Evolutionary conservation across 169 alveolate species (phyloP).

Genomic region (Eimeria necatrix): DNA sequence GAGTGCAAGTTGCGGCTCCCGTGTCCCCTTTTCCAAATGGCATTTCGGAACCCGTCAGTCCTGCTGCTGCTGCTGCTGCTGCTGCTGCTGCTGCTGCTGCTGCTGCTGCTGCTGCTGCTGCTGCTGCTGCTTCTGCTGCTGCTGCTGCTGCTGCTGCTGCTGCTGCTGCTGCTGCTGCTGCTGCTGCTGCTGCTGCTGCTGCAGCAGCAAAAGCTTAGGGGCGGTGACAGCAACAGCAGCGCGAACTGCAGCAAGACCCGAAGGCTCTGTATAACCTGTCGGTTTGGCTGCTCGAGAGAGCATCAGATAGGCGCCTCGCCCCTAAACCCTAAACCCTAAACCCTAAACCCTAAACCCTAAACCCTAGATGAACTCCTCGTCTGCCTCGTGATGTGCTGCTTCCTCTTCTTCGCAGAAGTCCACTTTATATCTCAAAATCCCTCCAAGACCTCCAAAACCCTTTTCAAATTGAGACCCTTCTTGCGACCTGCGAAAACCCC

Average conservation of each 20-base stretch:
- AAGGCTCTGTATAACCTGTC: conserved; percentile 16
- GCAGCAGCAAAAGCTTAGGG: too few species aligned
- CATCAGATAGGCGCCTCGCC: not conserved
- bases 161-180: too few species aligned
- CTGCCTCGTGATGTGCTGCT: conserved; percentile 55
- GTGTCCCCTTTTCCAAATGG: too few species aligned
- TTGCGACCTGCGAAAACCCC: conserved; percentile 87
- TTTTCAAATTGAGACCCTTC: conserved; percentile 99
- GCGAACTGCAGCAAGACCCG: conserved; percentile 7
- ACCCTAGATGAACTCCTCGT: conserved; percentile 74
- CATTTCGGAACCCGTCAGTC: too few species aligned
- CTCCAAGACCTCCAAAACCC: conserved; percentile 99
- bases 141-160: too few species aligned
- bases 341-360: not conserved
- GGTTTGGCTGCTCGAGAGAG: not conserved
- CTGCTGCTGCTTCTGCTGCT: too few species aligned
- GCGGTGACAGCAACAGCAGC: too few species aligned
- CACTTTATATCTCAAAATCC: conserved; percentile 95
- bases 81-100: too few species aligned
- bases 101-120: too few species aligned
- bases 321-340: not conserved
- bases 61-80: too few species aligned
- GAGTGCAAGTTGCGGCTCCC: too few species aligned
- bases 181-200: not conserved
- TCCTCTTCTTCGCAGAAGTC: conserved; percentile 80